These are phyloP conservation scores for barrel medic (Medicago truncatula) DNA, from an alignment of 306 rosid genomes.

Conservation along the genomic window DNA sequence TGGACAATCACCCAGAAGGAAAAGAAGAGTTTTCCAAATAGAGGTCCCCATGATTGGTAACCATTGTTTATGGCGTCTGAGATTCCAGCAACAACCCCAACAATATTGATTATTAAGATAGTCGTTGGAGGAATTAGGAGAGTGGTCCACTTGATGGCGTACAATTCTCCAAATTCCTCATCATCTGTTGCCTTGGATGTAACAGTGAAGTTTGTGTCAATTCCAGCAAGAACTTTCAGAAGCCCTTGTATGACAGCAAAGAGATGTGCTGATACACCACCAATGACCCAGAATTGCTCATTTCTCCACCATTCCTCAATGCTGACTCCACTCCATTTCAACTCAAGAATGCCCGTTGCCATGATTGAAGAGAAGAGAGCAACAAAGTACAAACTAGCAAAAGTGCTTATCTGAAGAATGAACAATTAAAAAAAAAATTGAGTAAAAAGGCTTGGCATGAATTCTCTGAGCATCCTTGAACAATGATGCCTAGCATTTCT, in stretches of 20 bases:
- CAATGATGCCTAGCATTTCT: slow-evolving; percentile 2
- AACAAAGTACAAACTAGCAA: slow-evolving; percentile 81
- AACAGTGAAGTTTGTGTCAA: slow-evolving; percentile 89
- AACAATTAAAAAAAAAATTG: slow-evolving; percentile 28
- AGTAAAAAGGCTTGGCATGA: slow-evolving; percentile 24
- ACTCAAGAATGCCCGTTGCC: slow-evolving; percentile 90
- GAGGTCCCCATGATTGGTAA: slow-evolving; percentile 94
- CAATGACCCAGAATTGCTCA: slow-evolving; percentile 99
- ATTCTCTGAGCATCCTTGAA: slow-evolving; percentile 33
- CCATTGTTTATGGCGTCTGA: slow-evolving; percentile 98
- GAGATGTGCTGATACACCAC: slow-evolving; percentile 90
- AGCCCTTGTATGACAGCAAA: slow-evolving; percentile 95
- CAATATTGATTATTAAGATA: slow-evolving; percentile 80
- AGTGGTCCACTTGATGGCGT: slow-evolving; percentile 91
- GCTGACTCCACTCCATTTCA: slow-evolving; percentile 98
- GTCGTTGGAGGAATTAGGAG: slow-evolving; percentile 95
- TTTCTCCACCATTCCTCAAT: slow-evolving; percentile 99
- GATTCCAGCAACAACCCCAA: slow-evolving; percentile 95
- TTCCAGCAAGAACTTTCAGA: slow-evolving; percentile 89
- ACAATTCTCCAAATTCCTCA: slow-evolving; percentile 84
- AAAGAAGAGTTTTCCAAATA: slow-evolving; percentile 95
- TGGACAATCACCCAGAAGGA: slow-evolving; percentile 97
- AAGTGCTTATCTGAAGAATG: slow-evolving; percentile 87
- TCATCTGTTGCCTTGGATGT: slow-evolving; percentile 92
- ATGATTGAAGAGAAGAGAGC: slow-evolving; percentile 84